Evolutionary conservation across 78 protist species (phyloP).

Genomic region (Monocercomonoides exilis): DNA sequence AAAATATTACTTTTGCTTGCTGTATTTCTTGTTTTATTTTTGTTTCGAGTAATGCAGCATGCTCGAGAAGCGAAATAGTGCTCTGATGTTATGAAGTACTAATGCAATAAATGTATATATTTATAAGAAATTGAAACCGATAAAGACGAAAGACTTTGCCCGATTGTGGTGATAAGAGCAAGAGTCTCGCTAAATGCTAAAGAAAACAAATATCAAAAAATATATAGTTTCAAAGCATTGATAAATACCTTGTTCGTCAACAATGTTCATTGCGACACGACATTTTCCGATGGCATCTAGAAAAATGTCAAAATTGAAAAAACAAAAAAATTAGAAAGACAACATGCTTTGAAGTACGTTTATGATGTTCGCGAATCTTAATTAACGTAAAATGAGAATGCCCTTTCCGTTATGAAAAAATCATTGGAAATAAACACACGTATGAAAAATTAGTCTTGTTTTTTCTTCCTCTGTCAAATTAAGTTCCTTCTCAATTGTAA

Average conservation of each 20-base stretch:
- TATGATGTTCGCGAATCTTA: not conserved
- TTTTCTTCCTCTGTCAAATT: not conserved
- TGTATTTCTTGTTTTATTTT: not conserved
- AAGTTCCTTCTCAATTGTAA: not conserved
- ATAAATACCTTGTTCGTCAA: not conserved
- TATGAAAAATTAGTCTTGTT: not conserved
- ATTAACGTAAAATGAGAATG: not conserved
- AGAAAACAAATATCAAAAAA: not conserved
- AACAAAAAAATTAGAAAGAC: not conserved
- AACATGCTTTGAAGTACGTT: not conserved
- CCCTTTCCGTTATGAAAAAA: not conserved
- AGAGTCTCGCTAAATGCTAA: not conserved
- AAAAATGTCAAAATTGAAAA: no score
- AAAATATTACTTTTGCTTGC: not conserved
- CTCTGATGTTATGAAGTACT: not conserved
- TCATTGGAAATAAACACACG: not conserved
- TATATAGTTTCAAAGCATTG: not conserved
- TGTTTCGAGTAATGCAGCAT: not conserved
- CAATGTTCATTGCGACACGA: not conserved
- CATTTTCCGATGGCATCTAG: slow-evolving; percentile 1
- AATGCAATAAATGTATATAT: not conserved
- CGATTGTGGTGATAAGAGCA: not conserved
- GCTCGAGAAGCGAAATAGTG: not conserved
- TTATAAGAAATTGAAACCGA: not conserved
- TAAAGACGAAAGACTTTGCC: not conserved